phyloP scores from a whole-genome alignment of 176 grass and related monocot species.

The Bromus sterilis region DNA sequence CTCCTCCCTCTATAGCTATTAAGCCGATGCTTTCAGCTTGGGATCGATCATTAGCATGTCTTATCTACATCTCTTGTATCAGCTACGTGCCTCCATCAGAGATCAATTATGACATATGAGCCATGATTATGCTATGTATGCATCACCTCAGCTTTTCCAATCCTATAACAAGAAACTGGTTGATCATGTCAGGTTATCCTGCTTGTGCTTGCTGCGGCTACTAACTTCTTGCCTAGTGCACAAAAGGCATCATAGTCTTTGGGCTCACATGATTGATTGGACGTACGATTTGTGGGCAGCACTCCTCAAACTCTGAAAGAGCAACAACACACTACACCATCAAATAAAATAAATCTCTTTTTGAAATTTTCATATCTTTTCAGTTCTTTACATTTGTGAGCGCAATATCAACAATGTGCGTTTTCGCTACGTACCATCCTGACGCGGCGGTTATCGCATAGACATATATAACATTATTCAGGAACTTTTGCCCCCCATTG shows the following conservation, averaged over 20 bases:
- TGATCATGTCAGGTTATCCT: neutral
- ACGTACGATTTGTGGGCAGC: neutral
- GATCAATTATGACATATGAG: conserved; percentile 9
- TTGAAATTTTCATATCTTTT: neutral
- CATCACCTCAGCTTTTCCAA: conserved; percentile 14
- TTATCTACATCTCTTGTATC: neutral
- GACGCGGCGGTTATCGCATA: neutral
- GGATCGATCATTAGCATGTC: neutral
- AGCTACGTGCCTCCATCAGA: neutral
- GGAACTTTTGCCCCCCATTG: neutral
- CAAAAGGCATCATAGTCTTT: neutral
- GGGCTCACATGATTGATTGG: conserved; percentile 18
- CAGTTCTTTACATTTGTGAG: neutral
- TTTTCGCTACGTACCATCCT: conserved; percentile 4
- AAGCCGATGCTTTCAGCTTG: conserved; percentile 14
- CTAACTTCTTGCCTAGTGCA: neutral
- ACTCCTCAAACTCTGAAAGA: conserved; percentile 23
- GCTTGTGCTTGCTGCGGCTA: neutral
- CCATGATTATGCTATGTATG: neutral
- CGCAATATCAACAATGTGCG: neutral
- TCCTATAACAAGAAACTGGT: neutral
- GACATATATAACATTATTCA: neutral
- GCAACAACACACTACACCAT: conserved; percentile 7
- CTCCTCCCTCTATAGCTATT: conserved; percentile 24
- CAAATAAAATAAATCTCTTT: conserved; percentile 26